Percentiles rank a stretch among this genome's conserved stretches.
These are phyloP conservation scores for Clavispora carvajalis DNA, from an alignment of 805 yeast genomes.

Conservation along the genomic window DNA sequence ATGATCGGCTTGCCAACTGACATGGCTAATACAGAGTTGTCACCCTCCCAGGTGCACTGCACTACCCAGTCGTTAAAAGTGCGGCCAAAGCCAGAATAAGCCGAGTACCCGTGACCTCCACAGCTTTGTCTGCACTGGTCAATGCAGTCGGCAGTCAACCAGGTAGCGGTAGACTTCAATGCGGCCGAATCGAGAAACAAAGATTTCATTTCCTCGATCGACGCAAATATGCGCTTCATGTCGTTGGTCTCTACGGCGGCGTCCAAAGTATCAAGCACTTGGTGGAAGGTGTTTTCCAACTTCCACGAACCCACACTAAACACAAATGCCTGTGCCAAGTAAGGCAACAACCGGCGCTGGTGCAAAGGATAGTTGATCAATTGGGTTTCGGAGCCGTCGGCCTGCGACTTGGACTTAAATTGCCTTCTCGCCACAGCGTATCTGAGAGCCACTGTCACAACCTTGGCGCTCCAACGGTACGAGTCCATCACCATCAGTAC, in stretches of 20 bases:
- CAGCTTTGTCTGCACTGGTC: conserved; percentile 19
- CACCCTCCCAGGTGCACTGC: conserved; percentile 21
- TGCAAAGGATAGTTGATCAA: conserved; percentile 19
- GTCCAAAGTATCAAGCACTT: conserved; percentile 14
- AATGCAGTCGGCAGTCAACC: conserved; percentile 19
- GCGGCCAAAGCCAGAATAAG: conserved; percentile 17
- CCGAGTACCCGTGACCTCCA: conserved; percentile 20
- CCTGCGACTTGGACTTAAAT: conserved; percentile 18
- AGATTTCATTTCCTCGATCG: conserved; percentile 12
- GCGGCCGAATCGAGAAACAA: conserved; percentile 17
- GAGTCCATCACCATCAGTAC: conserved; percentile 19
- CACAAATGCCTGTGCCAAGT: conserved; percentile 17
- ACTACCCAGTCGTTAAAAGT: conserved; percentile 19
- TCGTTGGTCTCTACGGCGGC: conserved; percentile 11
- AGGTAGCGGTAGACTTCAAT: conserved; percentile 16
- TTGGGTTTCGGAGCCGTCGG: conserved; percentile 18
- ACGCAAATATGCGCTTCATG: conserved; percentile 9
- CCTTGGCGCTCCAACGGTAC: conserved; percentile 15
- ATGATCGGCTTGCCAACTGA: conserved; percentile 18
- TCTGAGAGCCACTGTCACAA: conserved; percentile 16
- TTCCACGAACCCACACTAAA: conserved; percentile 16
- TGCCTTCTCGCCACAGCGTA: conserved; percentile 19
- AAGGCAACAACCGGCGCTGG: conserved; percentile 17
- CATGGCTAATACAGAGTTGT: conserved; percentile 19
- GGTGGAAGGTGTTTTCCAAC: conserved; percentile 10